phyloP scores from a whole-genome alignment of 768 basidiomycete species.

The Boletus bicolor region DNA sequence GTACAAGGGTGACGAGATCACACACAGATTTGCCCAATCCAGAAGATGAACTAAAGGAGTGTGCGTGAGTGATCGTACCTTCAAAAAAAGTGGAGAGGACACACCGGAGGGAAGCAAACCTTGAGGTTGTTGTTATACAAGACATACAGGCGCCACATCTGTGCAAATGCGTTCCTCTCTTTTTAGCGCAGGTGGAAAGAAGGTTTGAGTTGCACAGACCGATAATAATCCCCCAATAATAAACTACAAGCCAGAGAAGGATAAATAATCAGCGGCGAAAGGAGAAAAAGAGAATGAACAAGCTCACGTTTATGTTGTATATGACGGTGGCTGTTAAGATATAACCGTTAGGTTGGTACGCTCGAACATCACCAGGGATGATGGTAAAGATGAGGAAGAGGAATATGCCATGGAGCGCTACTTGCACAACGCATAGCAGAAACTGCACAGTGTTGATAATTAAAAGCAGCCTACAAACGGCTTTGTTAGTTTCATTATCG shows the following conservation, averaged over 20 bases:
- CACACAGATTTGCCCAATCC: slow-evolving; percentile 21
- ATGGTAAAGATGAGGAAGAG: slow-evolving; percentile 4
- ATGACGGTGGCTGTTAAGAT: background rate
- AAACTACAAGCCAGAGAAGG: slow-evolving; percentile 9
- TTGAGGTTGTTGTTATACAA: slow-evolving; percentile 9
- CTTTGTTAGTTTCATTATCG: background rate
- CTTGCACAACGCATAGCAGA: slow-evolving; percentile 11
- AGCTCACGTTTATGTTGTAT: slow-evolving; percentile 13
- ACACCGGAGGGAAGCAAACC: slow-evolving; percentile 20
- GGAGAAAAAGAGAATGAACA: background rate
- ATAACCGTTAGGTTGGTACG: background rate
- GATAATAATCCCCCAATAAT: slow-evolving; percentile 12
- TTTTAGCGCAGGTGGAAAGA: background rate
- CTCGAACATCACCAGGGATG: background rate
- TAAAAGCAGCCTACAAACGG: slow-evolving; percentile 6
- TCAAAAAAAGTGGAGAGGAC: background rate
- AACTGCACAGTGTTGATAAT: slow-evolving; percentile 16
- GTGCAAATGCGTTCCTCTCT: no score
- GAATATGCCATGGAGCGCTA: background rate
- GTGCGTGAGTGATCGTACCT: background rate
- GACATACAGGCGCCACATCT: slow-evolving; percentile 27
- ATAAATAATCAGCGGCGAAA: background rate
- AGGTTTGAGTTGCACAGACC: slow-evolving; percentile 7
- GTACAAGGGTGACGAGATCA: background rate
- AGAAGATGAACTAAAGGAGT: slow-evolving; percentile 14